Evolutionary conservation across 805 yeast genomes (phyloP), one percentile per base, ranked within the genome.

Genomic region (Brettanomyces sp.): DNA sequence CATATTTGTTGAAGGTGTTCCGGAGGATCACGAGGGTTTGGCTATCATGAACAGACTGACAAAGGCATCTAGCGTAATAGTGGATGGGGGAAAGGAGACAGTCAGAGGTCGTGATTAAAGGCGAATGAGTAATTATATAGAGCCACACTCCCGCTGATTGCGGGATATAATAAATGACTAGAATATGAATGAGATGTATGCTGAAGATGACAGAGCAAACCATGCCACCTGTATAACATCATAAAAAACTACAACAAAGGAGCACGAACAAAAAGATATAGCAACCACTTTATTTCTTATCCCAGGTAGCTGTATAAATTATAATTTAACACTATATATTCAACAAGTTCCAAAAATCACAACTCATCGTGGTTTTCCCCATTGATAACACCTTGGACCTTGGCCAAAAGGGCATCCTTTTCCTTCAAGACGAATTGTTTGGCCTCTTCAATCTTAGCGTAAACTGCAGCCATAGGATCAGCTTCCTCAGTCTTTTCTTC

Each of bases 21-120:
- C 70, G 25, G 89, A 85, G 52, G 65, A 69, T 1, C 74, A 82
- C 45, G 93, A 89, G 58, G 99, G 99, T 0, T 69, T 90, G 47
- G 99, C 99, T 0, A 83, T 93, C 35, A 91, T 93, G 96, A 93
- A 93, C 61, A 68, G 99, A 54, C 68, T 91, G 32, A 70, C 74
- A 34, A 90, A 90, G 61, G 97, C 97, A 3, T 95, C 97, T 41
- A 45, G 37, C 37, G 48, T 44, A n/a, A 41, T 40, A 7, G 39
- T 39, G 22, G 22, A 44, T 30, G 42, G 13, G 14, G 43, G 32
- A 9, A 21, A 32, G 41, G 41, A 14, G 30, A 38, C 41, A 13
- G 30, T 38, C 24, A 6, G 41, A 7, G 25, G 41, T 12, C 22
- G 37, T n/a, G 37, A 18, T 35, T 35, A 35, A 12, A 7, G 13